phyloP scores from a whole-genome alignment of 768 basidiomycete species.

The Rhodotorula kratochvilovae region DNA sequence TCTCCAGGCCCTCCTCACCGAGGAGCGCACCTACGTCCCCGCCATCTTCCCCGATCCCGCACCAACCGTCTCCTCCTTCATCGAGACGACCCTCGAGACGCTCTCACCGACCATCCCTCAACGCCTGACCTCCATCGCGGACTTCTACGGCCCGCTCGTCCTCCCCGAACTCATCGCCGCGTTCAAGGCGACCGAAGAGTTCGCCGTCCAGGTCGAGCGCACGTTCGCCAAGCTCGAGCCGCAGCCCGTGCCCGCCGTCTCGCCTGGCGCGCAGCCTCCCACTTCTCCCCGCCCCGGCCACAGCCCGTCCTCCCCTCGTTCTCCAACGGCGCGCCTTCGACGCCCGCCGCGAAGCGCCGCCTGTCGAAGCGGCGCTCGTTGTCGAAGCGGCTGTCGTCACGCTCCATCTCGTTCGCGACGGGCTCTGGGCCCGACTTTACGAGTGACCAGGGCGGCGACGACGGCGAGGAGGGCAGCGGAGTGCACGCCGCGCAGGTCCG shows the following conservation, averaged over 20 bases:
- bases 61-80: slow-evolving; percentile 69
- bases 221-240: slow-evolving; percentile 62
- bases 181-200: slow-evolving; percentile 74
- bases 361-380: slow-evolving; percentile 47
- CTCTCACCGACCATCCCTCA: slow-evolving; percentile 78
- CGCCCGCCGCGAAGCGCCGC: slow-evolving; percentile 33
- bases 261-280: slow-evolving; percentile 8
- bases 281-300: slow-evolving; percentile 1
- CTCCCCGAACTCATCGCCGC: slow-evolving; percentile 67
- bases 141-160: slow-evolving; percentile 60
- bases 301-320: neutral
- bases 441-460: slow-evolving; percentile 2
- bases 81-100: slow-evolving; percentile 71
- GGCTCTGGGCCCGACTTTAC: slow-evolving; percentile 12
- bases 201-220: slow-evolving; percentile 67
- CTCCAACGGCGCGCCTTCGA: slow-evolving; percentile 19
- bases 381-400: slow-evolving; percentile 40
- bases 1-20: slow-evolving; percentile 62
- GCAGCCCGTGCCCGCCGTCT: neutral
- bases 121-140: slow-evolving; percentile 66
- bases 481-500: slow-evolving; percentile 4
- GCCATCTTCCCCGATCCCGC: slow-evolving; percentile 83
- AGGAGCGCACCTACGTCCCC: slow-evolving; percentile 53
- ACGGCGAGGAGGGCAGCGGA: neutral
- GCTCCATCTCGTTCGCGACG: slow-evolving; percentile 38